Conservation (phyloP, 345 rosid genomes). For the Trapa incisa region DNA sequence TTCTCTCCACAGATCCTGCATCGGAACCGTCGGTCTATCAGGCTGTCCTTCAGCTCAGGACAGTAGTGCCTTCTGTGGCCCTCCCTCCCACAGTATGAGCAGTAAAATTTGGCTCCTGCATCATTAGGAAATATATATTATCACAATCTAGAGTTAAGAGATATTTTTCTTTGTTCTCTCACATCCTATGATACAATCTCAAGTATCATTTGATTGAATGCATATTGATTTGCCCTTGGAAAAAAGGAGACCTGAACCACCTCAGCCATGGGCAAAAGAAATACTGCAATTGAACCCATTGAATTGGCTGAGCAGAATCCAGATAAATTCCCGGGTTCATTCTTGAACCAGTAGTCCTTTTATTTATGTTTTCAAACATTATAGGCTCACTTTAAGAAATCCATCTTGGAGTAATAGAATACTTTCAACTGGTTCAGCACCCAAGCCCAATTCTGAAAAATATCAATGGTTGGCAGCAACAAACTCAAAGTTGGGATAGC, state of each 20-base stretch:
- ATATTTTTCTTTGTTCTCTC: neutral
- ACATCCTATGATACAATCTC: neutral
- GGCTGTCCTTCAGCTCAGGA: constrained; percentile 45
- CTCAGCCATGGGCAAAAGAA: neutral
- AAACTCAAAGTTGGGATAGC: neutral
- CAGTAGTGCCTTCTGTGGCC: constrained; percentile 88
- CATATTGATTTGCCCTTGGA: neutral
- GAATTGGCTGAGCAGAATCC: too few species aligned
- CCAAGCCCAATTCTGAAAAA: neutral
- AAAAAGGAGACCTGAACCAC: neutral
- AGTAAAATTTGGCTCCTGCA: constrained; percentile 65
- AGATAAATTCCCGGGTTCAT: neutral
- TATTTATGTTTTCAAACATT: neutral
- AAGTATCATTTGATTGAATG: neutral
- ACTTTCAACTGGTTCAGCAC: neutral
- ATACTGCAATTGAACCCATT: neutral
- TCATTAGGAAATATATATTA: neutral
- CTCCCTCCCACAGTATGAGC: constrained; percentile 67
- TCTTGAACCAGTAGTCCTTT: neutral
- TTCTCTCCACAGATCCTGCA: constrained; percentile 60
- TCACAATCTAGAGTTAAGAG: neutral
- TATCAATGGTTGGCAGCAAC: neutral
- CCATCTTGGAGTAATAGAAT: neutral
- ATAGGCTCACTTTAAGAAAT: neutral
- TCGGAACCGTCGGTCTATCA: constrained; percentile 34